Evolutionary conservation across 768 basidiomycete species (phyloP).

Genomic region (Hortiboletus flavorubellus): DNA sequence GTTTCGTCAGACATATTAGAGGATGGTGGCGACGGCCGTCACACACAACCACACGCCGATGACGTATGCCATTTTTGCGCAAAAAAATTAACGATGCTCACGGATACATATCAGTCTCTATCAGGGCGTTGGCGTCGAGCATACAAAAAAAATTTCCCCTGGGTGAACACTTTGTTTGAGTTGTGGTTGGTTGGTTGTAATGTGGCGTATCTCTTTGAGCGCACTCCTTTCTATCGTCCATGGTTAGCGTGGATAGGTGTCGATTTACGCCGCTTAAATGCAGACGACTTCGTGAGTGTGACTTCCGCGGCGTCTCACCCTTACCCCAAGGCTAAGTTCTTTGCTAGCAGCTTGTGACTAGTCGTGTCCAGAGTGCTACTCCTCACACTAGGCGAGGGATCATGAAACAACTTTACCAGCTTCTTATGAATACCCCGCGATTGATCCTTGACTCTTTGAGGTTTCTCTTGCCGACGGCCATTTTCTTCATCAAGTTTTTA

Average conservation of each 20-base stretch:
- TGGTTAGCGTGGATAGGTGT: conserved; percentile 88
- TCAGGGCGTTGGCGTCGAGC: conserved; percentile 50
- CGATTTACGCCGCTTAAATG: conserved; percentile 72
- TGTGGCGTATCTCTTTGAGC: conserved; percentile 86
- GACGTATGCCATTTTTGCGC: conserved; percentile 38
- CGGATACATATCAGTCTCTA: conserved; percentile 39
- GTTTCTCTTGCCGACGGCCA: conserved; percentile 77
- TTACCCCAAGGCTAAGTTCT: background rate
- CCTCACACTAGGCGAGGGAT: conserved; percentile 35
- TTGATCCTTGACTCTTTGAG: conserved; percentile 74
- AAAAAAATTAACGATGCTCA: conserved; percentile 2
- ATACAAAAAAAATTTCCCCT: conserved; percentile 81
- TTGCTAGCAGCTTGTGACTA: conserved; percentile 15
- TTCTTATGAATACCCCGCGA: conserved; percentile 54
- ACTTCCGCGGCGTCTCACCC: background rate
- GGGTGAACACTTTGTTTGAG: conserved; percentile 74
- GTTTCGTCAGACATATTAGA: conserved; percentile 62
- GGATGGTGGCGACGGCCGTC: conserved; percentile 45
- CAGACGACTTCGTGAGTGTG: conserved; percentile 71
- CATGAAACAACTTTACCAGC: conserved; percentile 41
- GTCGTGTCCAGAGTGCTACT: conserved; percentile 13
- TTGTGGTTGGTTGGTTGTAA: conserved; percentile 82
- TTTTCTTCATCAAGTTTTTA: conserved; percentile 94
- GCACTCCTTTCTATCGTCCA: conserved; percentile 82
- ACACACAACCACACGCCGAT: conserved; percentile 46